Evolutionary conservation across 139 green algal genomes (phyloP), one percentile per base, ranked within the genome.

Genomic region (Zygnema circumcarinatum): DNA sequence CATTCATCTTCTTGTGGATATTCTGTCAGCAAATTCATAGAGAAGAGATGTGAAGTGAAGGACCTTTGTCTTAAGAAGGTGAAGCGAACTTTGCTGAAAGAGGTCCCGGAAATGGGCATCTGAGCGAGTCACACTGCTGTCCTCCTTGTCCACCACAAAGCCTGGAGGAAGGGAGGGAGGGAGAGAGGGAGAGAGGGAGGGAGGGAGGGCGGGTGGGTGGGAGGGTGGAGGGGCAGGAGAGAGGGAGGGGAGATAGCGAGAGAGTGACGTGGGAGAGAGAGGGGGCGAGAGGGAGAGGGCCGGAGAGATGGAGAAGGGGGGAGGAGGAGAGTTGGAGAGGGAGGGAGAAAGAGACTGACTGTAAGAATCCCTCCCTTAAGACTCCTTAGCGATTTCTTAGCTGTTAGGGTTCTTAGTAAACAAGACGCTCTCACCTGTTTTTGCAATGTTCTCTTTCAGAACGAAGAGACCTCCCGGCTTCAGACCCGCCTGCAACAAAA

Each of bases 111-210:
- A 93, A 92, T 96, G 96, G 0, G 86, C 53, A 78, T 97, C 79
- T 20, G 85, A 95, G 67, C 96, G 91, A 1, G 96, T 98, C 1
- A 99, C 74, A 73, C 90, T 95, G 62, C 84, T 93, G 91, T 99
- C 96, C 21, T 97, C 95, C 40, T 93, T 95, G 92, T 99, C 96
- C 36, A 98, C 92, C 0, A 98, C 88, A 79, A 98, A 98, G 2
- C 87, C 87, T 91, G 86, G 11, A 56, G 11, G 11, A 83, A 83
- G 52, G 38, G 2, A 38, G 3, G 21, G 7, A 80, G 1, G 25
- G 38, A 86, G 22, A 67, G 1, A 83, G 1, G 79, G 16, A 86
- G 1, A 11, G 2, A 79, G 79, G 38, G 2, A 38, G 3, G 21
- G 7, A 80, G 1, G 25, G 38, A 86, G 22, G n/a, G 1, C 3